These are phyloP conservation scores for Erigeron philadelphicus DNA, from an alignment of 140 eudicot genomes.

Conservation along the genomic window DNA sequence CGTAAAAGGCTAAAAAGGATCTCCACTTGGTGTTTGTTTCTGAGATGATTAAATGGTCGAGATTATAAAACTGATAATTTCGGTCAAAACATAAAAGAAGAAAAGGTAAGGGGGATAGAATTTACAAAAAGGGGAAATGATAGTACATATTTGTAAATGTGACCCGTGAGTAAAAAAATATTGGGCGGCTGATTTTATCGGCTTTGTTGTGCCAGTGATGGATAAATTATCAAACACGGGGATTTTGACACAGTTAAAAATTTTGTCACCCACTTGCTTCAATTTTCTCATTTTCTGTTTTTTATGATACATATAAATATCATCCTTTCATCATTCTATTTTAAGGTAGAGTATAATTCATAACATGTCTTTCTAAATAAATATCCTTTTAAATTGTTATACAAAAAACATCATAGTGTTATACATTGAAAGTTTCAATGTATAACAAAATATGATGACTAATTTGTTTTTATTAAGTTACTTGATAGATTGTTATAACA, in stretches of 20 bases:
- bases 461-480: no score
- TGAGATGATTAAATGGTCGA: conserved; percentile 1
- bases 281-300: neutral
- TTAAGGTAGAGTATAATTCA: no score
- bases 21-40: neutral
- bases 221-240: conserved; percentile 33
- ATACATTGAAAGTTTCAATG: no score
- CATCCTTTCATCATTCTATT: neutral
- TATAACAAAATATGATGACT: no score
- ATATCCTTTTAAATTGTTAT: no score
- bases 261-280: conserved; percentile 17
- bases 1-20: neutral
- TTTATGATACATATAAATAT: neutral
- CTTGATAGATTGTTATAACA: no score
- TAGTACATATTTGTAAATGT: conserved; percentile 24
- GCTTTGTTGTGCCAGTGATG: conserved; percentile 27
- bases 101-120: conserved; percentile 9
- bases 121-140: conserved; percentile 2
- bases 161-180: conserved; percentile 25
- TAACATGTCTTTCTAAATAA: neutral
- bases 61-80: neutral
- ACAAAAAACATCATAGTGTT: no score
- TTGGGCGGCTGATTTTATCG: conserved; percentile 42
- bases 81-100: neutral
- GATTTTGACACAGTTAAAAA: conserved; percentile 24